Percentiles rank a stretch among this genome's conserved stretches.
These are phyloP conservation scores for Trametes elegans DNA, from an alignment of 768 basidiomycete genomes.

Conservation along the genomic window DNA sequence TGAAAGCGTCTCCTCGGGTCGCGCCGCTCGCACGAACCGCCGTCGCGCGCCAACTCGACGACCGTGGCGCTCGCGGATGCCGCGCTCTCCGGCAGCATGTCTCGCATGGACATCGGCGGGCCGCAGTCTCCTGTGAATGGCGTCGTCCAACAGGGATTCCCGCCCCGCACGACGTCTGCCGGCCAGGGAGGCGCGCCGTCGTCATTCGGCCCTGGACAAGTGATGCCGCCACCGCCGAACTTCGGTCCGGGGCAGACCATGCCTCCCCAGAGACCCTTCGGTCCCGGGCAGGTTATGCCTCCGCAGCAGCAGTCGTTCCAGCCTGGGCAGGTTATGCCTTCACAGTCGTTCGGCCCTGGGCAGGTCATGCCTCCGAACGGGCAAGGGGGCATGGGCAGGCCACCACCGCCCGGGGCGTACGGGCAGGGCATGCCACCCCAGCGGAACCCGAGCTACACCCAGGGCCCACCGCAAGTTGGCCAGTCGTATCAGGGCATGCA, in stretches of 20 bases:
- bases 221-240: conserved; percentile 18
- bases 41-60: conserved; percentile 12
- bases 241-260: conserved; percentile 24
- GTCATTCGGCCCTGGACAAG: conserved; percentile 33
- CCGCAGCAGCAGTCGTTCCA: neutral
- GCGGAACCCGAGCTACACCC: conserved; percentile 5
- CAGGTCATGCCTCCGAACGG: neutral
- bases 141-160: conserved; percentile 9
- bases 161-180: conserved; percentile 26
- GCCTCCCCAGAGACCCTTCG: conserved; percentile 7
- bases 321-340: conserved; percentile 10
- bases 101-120: conserved; percentile 12
- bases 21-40: conserved; percentile 15
- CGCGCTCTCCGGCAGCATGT: conserved; percentile 11
- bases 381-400: conserved; percentile 1
- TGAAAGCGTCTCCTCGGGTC: conserved; percentile 7
- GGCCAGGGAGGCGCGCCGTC: conserved; percentile 4
- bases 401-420: conserved; percentile 11
- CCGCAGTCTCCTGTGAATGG: neutral
- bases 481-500: conserved; percentile 7
- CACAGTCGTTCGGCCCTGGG: neutral
- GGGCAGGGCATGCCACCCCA: conserved; percentile 19
- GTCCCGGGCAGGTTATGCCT: conserved; percentile 6
- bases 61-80: conserved; percentile 19
- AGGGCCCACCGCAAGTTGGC: conserved; percentile 13